phyloP scores from a whole-genome alignment of 345 rosid genomes.

The Eucalyptus fibrosa region DNA sequence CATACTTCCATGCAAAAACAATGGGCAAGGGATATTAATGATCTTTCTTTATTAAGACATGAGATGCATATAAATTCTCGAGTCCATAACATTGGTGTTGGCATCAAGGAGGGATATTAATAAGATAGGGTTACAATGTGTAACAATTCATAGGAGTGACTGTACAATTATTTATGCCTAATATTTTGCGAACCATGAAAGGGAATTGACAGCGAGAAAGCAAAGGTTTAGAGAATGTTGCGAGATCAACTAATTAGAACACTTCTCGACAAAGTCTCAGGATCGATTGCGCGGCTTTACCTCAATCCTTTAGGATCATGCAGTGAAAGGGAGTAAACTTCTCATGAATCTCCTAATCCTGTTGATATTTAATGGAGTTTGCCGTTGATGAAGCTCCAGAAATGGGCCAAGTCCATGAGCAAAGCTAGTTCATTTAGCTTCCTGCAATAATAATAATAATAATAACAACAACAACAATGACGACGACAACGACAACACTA shows the following conservation, averaged over 20 bases:
- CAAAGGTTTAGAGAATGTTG: background rate
- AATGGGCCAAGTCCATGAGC: background rate
- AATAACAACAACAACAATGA: background rate
- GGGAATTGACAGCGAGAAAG: background rate
- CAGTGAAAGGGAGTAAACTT: background rate
- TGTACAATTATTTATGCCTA: background rate
- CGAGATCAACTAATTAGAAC: background rate
- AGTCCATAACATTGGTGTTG: background rate
- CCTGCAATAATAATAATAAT: background rate
- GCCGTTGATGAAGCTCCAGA: background rate
- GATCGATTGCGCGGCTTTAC: background rate
- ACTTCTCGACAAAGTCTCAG: background rate
- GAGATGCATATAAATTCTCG: background rate
- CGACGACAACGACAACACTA: background rate
- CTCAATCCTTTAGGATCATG: background rate
- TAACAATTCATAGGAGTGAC: background rate
- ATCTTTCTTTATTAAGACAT: background rate
- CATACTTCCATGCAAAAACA: background rate
- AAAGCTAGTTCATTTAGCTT: background rate
- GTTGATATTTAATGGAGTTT: background rate
- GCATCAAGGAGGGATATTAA: background rate
- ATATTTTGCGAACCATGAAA: background rate
- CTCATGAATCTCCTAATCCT: background rate
- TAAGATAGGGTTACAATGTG: background rate
- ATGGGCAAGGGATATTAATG: background rate